Evolutionary conservation across 345 rosid genomes (phyloP), one percentile per base, ranked within the genome.

Genomic region (Firmiana major): DNA sequence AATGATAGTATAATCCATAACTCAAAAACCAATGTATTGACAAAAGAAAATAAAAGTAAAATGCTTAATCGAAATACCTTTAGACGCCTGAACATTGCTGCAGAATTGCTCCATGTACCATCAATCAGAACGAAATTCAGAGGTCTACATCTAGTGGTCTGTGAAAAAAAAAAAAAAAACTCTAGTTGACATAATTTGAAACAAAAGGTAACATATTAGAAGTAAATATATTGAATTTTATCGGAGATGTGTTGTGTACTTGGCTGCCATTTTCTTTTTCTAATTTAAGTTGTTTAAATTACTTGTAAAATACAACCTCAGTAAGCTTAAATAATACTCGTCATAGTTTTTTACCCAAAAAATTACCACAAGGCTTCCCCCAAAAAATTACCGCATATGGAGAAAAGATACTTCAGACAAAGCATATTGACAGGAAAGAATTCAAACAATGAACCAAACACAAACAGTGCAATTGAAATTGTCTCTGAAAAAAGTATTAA

Each of bases 81-180:
- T 51, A 96, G 75, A 53, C 99, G 99, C 82, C 84, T 90, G 87
- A 92, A 87, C 99, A 92, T 93, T 71, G 99, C 97, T 67, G 94
- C 92, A 70, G 98, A 92, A 77, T 96, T 96, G 89, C 89, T 96
- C 98, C 99, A 96, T 42, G 99, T 93, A 48, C 99, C 98, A 78
- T 96, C 99, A 80, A 93, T 90, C 85, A 96, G 80, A 84, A 92
- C 77, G 77, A 93, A 90, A 84, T 96, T 86, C 77, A 91, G 66
- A 80, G 88, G 77, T 84, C 72, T 72, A 65, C 84, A 86, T 83
- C 77, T 85, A 63, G 82, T 82, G 58, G 40, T 69, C 93, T 89
- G 91, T 57, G 73, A 74, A 85, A 80, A 45, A 75, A 80, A 80
- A 43, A 26, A 24, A 12, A 45, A 46, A 11, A 17, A 54, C 22